Base-by-base conservation (phyloP, 352 stramenopile species). In the Globisporangium carolinianum region DNA sequence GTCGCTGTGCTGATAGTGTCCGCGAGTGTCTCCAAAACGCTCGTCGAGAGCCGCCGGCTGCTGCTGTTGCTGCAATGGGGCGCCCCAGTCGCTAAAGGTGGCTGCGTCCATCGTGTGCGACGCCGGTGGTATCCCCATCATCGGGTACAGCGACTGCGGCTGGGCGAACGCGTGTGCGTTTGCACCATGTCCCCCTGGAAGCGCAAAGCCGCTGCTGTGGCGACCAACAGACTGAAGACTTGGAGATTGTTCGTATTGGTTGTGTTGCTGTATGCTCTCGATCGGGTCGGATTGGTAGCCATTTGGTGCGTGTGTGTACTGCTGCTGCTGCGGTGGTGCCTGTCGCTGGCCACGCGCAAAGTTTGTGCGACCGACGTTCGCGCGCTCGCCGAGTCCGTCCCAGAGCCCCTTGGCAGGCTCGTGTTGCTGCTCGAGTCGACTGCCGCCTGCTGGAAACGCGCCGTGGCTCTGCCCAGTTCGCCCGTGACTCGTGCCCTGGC, bases 341-440 rank as follows among this genome's bases (percentile, higher is more conserved):
- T 72, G 63, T 7, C 63, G 67, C 35, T 79, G 70, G 4, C 76
- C 72, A 0, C 74, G 76, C 5, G 65, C 76, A 59, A 82, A 87
- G 48, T 69, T 82, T 0, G 51, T 71, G 54, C 68, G 58, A 8
- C 59, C 36, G 17, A 55, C 53, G 36, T 65, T 62, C 42, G 74
- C 63, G n/a, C 73, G 73, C 51, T 71, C 61, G 0, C 77, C 77
- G 5, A 87, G 59, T 32, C 77, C 77, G 42, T 81, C 75, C 10
- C 83, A 75, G 8, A 83, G 48, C 0, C 69, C 65, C 36, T 53
- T 60, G 15, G 17, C 8, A 15, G 50, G 9, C 11, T 18, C 38
- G 32, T 38, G 15, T 11, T 37, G 14, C 6, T 53, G 18, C 32
- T 65, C 32, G 15, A 41, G 39, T 32, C 35, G 45, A 41, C 17